These are phyloP conservation scores for Lojkania enalia DNA, from an alignment of 2,329 filamentous ascomycete genomes.

Conservation along the genomic window DNA sequence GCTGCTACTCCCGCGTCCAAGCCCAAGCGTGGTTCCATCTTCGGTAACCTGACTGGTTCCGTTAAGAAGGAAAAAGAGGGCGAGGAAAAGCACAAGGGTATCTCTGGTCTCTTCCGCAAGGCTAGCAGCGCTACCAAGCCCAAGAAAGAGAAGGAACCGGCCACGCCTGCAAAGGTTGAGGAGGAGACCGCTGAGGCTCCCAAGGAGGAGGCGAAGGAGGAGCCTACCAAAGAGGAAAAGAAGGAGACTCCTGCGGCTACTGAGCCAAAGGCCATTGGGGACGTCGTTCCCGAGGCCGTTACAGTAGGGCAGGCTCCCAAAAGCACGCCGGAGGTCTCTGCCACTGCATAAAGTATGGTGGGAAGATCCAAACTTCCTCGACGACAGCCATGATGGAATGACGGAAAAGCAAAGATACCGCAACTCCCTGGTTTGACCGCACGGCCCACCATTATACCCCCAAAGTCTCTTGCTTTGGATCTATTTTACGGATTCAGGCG, in stretches of 20 bases:
- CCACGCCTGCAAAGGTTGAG: constrained; percentile 40
- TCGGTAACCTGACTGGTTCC: constrained; percentile 69
- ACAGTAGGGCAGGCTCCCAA: constrained; percentile 46
- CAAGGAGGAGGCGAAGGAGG: constrained; percentile 23
- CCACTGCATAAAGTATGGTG: constrained; percentile 50
- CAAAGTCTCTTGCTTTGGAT: constrained; percentile 29
- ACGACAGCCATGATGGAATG: constrained; percentile 49
- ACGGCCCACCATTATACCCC: constrained; percentile 41
- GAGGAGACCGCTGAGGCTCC: constrained; percentile 35
- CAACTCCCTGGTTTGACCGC: constrained; percentile 45
- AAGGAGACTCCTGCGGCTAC: constrained; percentile 30
- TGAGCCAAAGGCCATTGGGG: constrained; percentile 40
- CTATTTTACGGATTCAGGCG: constrained; percentile 26
- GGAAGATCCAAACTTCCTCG: constrained; percentile 42
- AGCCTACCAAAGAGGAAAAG: constrained; percentile 25
- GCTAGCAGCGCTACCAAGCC: constrained; percentile 46
- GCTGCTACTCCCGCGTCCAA: constrained; percentile 53
- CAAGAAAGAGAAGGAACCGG: constrained; percentile 42
- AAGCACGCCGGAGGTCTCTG: constrained; percentile 45
- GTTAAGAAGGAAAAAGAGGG: constrained; percentile 62
- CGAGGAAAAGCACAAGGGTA: constrained; percentile 33
- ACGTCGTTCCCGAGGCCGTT: constrained; percentile 44
- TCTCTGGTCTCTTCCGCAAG: constrained; percentile 43
- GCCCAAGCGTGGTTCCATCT: constrained; percentile 80
- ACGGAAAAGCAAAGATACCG: constrained; percentile 48